A percentile compares a stretch with the other conserved stretches of the same genome.
Conservation (phyloP, 306 rosid species). For the Pyrus bretschneideri region DNA sequence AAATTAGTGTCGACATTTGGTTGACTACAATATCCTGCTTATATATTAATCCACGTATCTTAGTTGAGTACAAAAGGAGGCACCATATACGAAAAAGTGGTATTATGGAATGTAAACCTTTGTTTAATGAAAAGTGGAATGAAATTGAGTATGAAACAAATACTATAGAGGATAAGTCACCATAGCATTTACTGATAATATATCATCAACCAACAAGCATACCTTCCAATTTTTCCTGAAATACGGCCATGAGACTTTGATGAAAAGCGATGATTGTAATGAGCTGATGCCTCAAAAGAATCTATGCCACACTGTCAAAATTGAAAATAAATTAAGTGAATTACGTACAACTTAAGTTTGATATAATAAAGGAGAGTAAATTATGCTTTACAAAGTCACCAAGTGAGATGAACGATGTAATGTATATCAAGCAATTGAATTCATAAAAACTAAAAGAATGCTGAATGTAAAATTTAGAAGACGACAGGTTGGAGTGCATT, state of each 20-base stretch:
- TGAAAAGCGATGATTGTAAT: slow-evolving; percentile 67
- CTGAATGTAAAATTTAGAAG: background rate
- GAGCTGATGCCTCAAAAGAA: slow-evolving; percentile 66
- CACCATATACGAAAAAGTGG: background rate
- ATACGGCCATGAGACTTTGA: slow-evolving; percentile 82
- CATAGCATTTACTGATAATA: background rate
- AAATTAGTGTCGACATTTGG: background rate
- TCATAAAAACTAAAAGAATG: background rate
- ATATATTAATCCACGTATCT: background rate
- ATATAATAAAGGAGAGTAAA: background rate
- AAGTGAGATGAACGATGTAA: background rate
- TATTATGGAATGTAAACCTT: too few relatives aligned
- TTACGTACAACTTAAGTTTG: background rate
- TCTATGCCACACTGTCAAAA: slow-evolving; percentile 62
- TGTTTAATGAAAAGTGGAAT: background rate
- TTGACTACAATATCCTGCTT: background rate
- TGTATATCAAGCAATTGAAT: background rate
- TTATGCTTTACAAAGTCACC: background rate
- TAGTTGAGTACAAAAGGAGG: background rate
- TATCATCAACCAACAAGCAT: background rate
- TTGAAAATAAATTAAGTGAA: slow-evolving; percentile 25
- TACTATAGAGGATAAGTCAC: background rate
- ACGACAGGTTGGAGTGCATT: background rate
- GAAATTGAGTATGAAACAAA: background rate
- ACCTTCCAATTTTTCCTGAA: slow-evolving; percentile 90